A percentile compares a stretch with the other conserved stretches of the same genome.
Evolutionary conservation across 2,329 filamentous ascomycete species (phyloP).

Genomic region (Emmonsia crescens): DNA sequence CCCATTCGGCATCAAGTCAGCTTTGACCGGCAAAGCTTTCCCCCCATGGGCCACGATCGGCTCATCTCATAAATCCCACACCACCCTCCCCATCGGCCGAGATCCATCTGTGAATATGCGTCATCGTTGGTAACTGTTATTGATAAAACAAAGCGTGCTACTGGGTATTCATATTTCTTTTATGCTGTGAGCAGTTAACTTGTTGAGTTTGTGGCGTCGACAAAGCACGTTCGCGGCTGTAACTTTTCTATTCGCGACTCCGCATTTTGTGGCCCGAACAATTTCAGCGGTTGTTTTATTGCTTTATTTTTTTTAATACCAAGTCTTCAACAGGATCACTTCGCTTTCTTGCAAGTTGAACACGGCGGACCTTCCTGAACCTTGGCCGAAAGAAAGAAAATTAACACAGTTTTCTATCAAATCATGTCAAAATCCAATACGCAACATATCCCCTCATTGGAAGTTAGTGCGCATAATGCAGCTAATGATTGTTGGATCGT

Average conservation of each 20-base stretch:
- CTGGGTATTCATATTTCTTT: background rate
- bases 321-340: background rate
- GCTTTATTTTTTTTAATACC: background rate
- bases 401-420: background rate
- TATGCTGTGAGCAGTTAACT: background rate
- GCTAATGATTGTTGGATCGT: constrained; percentile 54
- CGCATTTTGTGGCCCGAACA: background rate
- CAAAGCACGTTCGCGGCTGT: background rate
- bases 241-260: background rate
- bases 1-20: background rate
- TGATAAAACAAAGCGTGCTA: background rate
- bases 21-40: background rate
- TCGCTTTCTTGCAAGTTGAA: background rate
- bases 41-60: background rate
- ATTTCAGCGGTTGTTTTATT: background rate
- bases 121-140: too few relatives aligned
- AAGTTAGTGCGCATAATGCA: constrained; percentile 41
- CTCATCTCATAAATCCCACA: too few relatives aligned
- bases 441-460: constrained; percentile 30
- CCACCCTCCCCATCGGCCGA: too few relatives aligned
- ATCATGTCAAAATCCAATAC: constrained; percentile 14
- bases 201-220: background rate
- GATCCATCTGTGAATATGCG: background rate
- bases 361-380: background rate
- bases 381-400: background rate